Conservation (phyloP, 176 grass and related monocot genomes). For the Aegilops longissima region DNA sequence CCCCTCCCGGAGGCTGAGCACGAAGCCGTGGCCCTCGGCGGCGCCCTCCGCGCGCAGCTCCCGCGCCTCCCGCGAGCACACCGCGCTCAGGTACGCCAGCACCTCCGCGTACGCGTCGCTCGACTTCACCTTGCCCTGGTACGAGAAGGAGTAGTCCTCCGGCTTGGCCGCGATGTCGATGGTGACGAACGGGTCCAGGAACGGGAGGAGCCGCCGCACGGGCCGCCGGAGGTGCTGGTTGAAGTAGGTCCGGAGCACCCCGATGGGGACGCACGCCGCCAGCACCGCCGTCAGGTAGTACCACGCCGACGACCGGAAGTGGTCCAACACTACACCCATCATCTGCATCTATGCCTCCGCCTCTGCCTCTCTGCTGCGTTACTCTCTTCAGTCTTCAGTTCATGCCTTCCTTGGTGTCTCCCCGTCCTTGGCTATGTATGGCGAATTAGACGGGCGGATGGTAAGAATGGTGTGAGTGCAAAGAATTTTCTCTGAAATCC, state of each 20-base stretch:
- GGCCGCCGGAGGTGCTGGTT: constrained; percentile 6
- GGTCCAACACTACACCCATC: not conserved
- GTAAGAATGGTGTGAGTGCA: not conserved
- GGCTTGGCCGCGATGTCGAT: not conserved
- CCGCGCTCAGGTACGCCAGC: too few species aligned
- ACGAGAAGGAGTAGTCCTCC: not conserved
- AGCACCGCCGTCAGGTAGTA: not conserved
- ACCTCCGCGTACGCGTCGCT: too few species aligned
- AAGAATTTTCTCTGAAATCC: too few species aligned
- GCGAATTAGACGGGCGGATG: not conserved
- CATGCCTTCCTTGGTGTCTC: not conserved
- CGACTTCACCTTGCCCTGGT: not conserved
- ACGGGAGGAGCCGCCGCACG: not conserved
- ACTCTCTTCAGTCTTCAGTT: not conserved
- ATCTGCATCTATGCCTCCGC: not conserved
- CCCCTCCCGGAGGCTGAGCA: too few species aligned
- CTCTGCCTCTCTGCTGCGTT: not conserved
- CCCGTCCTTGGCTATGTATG: not conserved
- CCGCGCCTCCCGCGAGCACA: too few species aligned
- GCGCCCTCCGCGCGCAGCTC: too few species aligned
- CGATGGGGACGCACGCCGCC: not conserved
- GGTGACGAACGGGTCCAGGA: constrained; percentile 25
- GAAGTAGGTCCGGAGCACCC: not conserved
- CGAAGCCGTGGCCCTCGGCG: too few species aligned
- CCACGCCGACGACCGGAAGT: not conserved